Evolutionary conservation across 352 stramenopile species (phyloP), one percentile per base, ranked within the genome.

Genomic region (Globisporangium barbulae): DNA sequence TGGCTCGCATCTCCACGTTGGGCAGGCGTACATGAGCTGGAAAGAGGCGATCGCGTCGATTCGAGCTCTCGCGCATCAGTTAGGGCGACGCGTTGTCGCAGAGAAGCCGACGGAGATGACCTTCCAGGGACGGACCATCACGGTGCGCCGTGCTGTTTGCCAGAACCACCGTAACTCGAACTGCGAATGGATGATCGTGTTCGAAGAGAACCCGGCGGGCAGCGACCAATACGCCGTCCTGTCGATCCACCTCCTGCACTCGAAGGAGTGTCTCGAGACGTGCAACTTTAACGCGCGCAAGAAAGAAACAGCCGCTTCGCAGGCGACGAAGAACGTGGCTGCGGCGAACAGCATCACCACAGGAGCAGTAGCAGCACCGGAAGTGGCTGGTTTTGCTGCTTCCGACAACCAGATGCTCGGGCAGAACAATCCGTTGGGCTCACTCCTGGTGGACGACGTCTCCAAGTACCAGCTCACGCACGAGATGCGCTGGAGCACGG

Each of bases 401-500:
- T 5, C 37, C 37, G 35, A 58, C n/a, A 37, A n/a, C 15, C 22
- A 63, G 22, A 42, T 41, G 61, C 39, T 42, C 8, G 63, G 64
- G 3, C 47, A 61, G 35, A 68, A 55, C 15, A 59, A 74, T 17
- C 61, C 67, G 19, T 63, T 76, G 3, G 74, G 72, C 2, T 76
- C 70, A 33, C 64, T 88, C 33, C 44, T 90, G 9, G 79, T 89
- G 8, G 76, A 87, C 49, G 80, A 91, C 67, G 56, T 79, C 0
- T 75, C 76, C 41, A 86, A 89, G 61, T 91, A 89, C 22, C 75
- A 89, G 64, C 65, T 91, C 52, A 91, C 78, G 8, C 82, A 85
- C 49, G 82, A 93, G 48, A 90, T 91, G 85, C 80, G 85, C n/a
- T 93, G 82, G 82, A 79, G 71, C 63, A 85, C 76, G 10, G 85